Evolutionary conservation across 441 rosid species (phyloP), one percentile per base, ranked within the genome.

Genomic region (Erysimum cheiri): DNA sequence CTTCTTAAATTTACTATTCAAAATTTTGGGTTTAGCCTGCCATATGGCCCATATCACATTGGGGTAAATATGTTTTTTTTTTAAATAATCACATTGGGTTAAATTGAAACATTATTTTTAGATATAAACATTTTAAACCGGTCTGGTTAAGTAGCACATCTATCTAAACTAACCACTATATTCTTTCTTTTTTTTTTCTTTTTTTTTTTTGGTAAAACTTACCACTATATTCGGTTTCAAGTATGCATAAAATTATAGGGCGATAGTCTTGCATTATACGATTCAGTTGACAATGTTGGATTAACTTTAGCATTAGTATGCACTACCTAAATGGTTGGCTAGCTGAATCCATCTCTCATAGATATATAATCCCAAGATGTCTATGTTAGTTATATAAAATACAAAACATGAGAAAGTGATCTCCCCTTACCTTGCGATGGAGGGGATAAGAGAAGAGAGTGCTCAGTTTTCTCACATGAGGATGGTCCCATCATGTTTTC

Each of bases 401-500:
- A 59, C 67, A 73, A 49, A 66, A 31, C 78, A 61, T 46, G 64
- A 37, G 78, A 67, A 55, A 74, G 29, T 44, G 64, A 74, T 61
- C 46, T 61, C 46, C 9, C 31, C 49, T 59, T 28, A 29, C 55
- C 15, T 40, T 61, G 19, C 14, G 32, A 74, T 44, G 32, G 39
- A n/a, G 22, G 24, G 33, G 73, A 74, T 74, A 60, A 74, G 58
- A 60, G 64, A 67, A 60, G 46, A 54, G 69, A 74, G 29, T 61
- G 69, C 52, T 74, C 73, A 67, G 78, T 67, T 61, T 74, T 68
- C 36, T 74, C 78, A 74, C 78, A 69, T 74, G 78, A 74, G 60
- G 7, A 61, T 74, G 78, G 78, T 68, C 78, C 77, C 74, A 68
- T 74, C 74, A 62, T 74, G 78, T 68, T 74, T 67, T 37, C 59